Conservation (phyloP, 1,139 yeast genomes). For the Geotrichum australiense region DNA sequence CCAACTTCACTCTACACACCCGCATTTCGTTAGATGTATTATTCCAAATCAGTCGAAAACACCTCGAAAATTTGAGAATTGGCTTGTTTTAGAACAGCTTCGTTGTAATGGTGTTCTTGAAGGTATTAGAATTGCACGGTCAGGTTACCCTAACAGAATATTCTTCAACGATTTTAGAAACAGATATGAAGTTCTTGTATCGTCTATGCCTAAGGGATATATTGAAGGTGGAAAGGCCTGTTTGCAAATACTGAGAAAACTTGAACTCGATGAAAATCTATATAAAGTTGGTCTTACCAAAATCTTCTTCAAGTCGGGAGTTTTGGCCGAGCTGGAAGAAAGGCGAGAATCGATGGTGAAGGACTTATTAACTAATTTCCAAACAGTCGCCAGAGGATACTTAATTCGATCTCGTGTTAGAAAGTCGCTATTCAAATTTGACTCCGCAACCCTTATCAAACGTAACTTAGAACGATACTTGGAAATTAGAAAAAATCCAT, state of each 20-base stretch:
- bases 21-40: conserved; percentile 94
- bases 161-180: conserved; percentile 71
- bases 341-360: conserved; percentile 62
- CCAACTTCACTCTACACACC: conserved; percentile 74
- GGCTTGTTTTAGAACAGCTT: conserved; percentile 75
- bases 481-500: conserved; percentile 52
- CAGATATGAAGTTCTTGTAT: conserved; percentile 61
- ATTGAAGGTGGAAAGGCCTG: conserved; percentile 54
- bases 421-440: conserved; percentile 49
- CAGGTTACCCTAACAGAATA: conserved; percentile 95
- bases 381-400: conserved; percentile 60
- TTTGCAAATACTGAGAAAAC: conserved; percentile 55
- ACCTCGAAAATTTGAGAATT: conserved; percentile 65
- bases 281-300: conserved; percentile 81
- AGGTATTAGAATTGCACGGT: conserved; percentile 93
- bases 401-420: conserved; percentile 47
- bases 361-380: conserved; percentile 52
- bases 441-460: conserved; percentile 65
- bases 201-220: conserved; percentile 35
- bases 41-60: conserved; percentile 76
- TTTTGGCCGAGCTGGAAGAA: conserved; percentile 83
- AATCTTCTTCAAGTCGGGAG: conserved; percentile 94
- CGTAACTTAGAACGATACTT: conserved; percentile 53
- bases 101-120: conserved; percentile 98
- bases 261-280: conserved; percentile 56